Evolutionary conservation across 1,284 basidiomycete genomes (phyloP).

Genomic region (Mixia osmundae): DNA sequence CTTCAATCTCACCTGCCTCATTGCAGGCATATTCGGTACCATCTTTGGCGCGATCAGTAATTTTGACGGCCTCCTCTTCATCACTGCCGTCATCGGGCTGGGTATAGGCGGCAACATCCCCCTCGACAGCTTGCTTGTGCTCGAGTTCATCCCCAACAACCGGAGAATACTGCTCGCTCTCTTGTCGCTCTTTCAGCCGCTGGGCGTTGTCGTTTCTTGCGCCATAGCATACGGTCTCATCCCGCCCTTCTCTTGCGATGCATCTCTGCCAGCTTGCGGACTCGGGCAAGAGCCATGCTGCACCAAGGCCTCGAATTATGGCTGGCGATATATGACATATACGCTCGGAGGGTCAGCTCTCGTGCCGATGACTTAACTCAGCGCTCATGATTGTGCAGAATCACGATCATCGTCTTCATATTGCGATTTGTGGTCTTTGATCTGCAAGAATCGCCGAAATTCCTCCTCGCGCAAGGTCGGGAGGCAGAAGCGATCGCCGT

Average conservation of each 20-base stretch:
- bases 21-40: slow-evolving; percentile 41
- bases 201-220: slow-evolving; percentile 17
- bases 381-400: too few relatives aligned
- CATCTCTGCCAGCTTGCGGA: slow-evolving; percentile 1
- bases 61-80: slow-evolving; percentile 21
- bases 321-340: slow-evolving; percentile 19
- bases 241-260: slow-evolving; percentile 15
- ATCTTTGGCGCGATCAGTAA: slow-evolving; percentile 27
- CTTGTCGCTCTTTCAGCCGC: slow-evolving; percentile 21
- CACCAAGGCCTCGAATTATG: slow-evolving; percentile 15
- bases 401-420: slow-evolving; percentile 19
- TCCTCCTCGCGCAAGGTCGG: slow-evolving; percentile 15
- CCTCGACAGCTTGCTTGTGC: slow-evolving; percentile 52
- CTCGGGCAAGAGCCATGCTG: slow-evolving; percentile 9
- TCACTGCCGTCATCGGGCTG: slow-evolving; percentile 19
- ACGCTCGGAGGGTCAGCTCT: too few relatives aligned
- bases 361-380: too few relatives aligned
- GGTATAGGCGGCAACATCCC: slow-evolving; percentile 22
- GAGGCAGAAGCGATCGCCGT: slow-evolving; percentile 16
- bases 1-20: slow-evolving; percentile 48
- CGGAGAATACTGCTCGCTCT: slow-evolving; percentile 25
- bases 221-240: slow-evolving; percentile 19
- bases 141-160: slow-evolving; percentile 29
- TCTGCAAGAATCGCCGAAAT: slow-evolving; percentile 19
- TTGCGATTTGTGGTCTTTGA: slow-evolving; percentile 18